Evolutionary conservation across 805 yeast genomes (phyloP).

Genomic region (Yamadazyma phyllophila): DNA sequence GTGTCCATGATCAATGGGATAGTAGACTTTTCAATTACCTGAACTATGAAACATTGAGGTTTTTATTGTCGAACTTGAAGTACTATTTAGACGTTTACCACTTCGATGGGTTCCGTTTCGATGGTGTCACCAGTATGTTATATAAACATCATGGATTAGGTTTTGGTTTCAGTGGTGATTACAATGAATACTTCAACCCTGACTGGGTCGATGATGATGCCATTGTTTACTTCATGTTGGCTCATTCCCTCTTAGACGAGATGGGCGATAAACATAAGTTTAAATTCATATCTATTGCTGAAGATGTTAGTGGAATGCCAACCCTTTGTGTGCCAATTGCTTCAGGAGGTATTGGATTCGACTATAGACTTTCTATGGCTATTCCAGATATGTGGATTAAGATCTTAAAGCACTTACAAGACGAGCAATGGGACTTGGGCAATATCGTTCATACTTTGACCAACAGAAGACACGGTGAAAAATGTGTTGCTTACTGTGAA

Average conservation of each 20-base stretch:
- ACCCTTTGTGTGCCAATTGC: slow-evolving; percentile 75
- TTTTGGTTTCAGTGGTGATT: slow-evolving; percentile 86
- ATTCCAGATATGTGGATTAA: slow-evolving; percentile 99
- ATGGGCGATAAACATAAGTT: slow-evolving; percentile 38
- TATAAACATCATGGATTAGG: slow-evolving; percentile 93
- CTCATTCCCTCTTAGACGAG: slow-evolving; percentile 71
- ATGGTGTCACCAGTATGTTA: slow-evolving; percentile 94
- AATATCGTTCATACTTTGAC: slow-evolving; percentile 76
- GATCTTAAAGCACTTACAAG: slow-evolving; percentile 73
- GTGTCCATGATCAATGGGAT: slow-evolving; percentile 92
- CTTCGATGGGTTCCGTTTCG: slow-evolving; percentile 95
- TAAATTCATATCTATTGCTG: slow-evolving; percentile 78
- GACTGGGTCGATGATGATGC: slow-evolving; percentile 86
- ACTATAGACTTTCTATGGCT: slow-evolving; percentile 94
- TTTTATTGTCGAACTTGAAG: slow-evolving; percentile 78
- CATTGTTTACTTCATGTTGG: slow-evolving; percentile 80
- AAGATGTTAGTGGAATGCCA: slow-evolving; percentile 97
- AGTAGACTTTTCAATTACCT: slow-evolving; percentile 93
- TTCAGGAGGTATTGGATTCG: slow-evolving; percentile 89
- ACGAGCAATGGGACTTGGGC: slow-evolving; percentile 91
- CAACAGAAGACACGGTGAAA: slow-evolving; percentile 84
- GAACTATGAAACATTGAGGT: slow-evolving; percentile 84
- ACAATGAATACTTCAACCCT: slow-evolving; percentile 82
- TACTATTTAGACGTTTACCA: slow-evolving; percentile 78
- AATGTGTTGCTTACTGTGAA: slow-evolving; percentile 89